Evolutionary conservation across 2,329 filamentous ascomycete genomes (phyloP).

Genomic region (Colletotrichum acutatum): DNA sequence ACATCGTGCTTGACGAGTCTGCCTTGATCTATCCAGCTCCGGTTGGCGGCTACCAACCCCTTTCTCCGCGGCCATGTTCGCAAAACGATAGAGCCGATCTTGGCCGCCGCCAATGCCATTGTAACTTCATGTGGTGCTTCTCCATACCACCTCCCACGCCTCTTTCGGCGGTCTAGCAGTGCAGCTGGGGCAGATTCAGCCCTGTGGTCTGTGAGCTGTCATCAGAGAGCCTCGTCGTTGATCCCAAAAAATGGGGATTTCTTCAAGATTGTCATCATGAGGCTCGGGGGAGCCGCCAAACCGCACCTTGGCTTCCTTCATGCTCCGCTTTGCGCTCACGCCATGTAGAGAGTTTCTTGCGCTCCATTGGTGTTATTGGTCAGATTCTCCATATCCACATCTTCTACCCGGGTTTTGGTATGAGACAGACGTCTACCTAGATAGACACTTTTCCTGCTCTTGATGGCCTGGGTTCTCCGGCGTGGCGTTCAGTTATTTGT

Average conservation of each 20-base stretch:
- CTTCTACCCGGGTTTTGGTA: not conserved
- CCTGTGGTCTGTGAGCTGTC: not conserved
- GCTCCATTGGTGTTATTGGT: not conserved
- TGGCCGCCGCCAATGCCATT: not conserved
- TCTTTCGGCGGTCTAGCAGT: not conserved
- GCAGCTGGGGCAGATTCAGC: constrained; percentile 28
- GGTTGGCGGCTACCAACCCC: not conserved
- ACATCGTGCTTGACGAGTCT: constrained; percentile 23
- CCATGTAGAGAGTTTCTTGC: not conserved
- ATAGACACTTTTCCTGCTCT: not conserved
- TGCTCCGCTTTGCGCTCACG: not conserved
- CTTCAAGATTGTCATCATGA: constrained; percentile 12
- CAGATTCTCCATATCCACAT: not conserved
- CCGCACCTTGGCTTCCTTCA: not conserved
- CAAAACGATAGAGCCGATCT: not conserved
- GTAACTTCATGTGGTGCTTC: not conserved
- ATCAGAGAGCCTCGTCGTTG: constrained; percentile 22
- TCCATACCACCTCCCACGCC: not conserved
- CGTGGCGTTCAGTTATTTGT: not conserved
- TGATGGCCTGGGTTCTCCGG: not conserved
- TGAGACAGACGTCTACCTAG: not conserved
- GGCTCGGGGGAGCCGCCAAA: constrained; percentile 5
- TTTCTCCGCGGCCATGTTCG: not conserved
- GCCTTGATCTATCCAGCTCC: constrained; percentile 22
- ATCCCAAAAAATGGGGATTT: not conserved